Evolutionary conservation across 805 yeast genomes (phyloP), one percentile per base, ranked within the genome.

Genomic region (Metschnikowia colocasiae): DNA sequence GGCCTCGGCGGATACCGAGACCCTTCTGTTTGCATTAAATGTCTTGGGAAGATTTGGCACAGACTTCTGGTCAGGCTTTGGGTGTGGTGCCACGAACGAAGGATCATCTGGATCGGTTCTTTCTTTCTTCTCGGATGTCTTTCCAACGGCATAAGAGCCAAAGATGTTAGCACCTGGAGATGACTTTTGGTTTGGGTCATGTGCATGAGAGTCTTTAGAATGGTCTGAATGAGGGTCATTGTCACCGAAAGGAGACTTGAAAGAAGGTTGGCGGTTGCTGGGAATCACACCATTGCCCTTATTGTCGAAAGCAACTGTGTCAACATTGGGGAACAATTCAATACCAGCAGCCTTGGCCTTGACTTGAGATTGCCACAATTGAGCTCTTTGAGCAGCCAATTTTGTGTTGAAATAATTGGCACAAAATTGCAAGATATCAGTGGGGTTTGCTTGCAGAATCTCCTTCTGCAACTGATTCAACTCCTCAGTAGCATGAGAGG

Each of bases 1-100:
- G 2, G 94, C 85, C 67, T 90, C 97, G 4, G 96, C 97, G 47
- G 90, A 81, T 12, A 90, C 97, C 18, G 95, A 85, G 3, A 90
- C 86, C 71, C 97, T 82, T 72, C 97, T 81, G 63, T 83, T 79
- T 45, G 87, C 89, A 63, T 83, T 86, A 66, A 84, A 85, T 44
- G 79, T 75, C 47, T 74, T 65, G 33, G 87, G 88, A 48, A 81
- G 68, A 51, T 71, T 65, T 47, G 55, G 15, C 33, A 58, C 47
- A 42, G 55, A 51, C 43, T 62, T 60, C 6, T 59, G 25, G 6
- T 59, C 59, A 6, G 64, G 46, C 8, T 20, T 35, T 8, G 45
- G 38, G 8, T 30, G 55, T 41, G n/a, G 57, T 6, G 35, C 35
- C 13, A 15, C 50, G n/a, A 59, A 49, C 10, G 54, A 50, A 8